Conservation (phyloP, 2,329 filamentous ascomycete genomes). For the Fusarium sterilihyphosum region DNA sequence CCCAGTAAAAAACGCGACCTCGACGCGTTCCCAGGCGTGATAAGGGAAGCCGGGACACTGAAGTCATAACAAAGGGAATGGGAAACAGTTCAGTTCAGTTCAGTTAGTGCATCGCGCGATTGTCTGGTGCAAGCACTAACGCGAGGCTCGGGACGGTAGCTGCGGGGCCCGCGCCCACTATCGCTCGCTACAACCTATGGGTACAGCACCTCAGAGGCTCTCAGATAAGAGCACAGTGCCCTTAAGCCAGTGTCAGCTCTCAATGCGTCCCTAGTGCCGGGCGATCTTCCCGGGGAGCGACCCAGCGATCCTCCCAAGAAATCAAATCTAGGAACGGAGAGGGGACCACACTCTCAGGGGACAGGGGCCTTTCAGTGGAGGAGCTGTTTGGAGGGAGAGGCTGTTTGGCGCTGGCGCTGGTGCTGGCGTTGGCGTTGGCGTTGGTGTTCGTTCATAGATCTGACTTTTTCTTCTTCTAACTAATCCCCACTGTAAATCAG, state of each 20-base stretch:
- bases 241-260: background rate
- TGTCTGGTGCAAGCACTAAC: conserved; percentile 13
- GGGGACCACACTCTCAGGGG: conserved; percentile 1
- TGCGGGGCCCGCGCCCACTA: conserved; percentile 18
- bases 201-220: background rate
- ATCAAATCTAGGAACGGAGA: conserved; percentile 30
- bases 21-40: conserved; percentile 1
- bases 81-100: background rate
- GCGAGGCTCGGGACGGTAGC: conserved; percentile 14
- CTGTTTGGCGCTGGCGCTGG: background rate
- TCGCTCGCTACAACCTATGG: background rate
- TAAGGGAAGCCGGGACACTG: conserved; percentile 17
- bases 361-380: background rate
- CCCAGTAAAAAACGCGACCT: conserved; percentile 20
- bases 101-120: conserved; percentile 19
- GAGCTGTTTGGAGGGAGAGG: background rate
- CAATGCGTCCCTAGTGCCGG: conserved; percentile 15
- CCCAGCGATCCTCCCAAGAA: conserved; percentile 29
- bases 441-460: conserved; percentile 18
- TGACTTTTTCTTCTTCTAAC: background rate
- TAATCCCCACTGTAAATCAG: background rate
- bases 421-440: background rate
- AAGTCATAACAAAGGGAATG: conserved; percentile 34
- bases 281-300: conserved; percentile 35
- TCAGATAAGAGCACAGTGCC: background rate